A percentile compares a stretch with the other conserved stretches of the same genome.
Evolutionary conservation across 805 yeast genomes (phyloP).

Genomic region (Citeromyces matritensis): DNA sequence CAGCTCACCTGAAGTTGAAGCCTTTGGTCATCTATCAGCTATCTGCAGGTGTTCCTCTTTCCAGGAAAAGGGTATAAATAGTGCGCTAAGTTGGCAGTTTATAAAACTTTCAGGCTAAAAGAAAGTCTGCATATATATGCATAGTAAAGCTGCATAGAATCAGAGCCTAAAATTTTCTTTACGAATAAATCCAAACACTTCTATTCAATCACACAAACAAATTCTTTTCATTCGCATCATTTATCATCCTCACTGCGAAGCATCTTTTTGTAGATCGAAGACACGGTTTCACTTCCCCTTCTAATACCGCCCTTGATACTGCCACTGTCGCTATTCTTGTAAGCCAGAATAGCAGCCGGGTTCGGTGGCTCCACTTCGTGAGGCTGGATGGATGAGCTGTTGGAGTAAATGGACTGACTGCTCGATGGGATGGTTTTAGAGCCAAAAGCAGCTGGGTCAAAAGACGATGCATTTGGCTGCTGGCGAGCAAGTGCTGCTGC

Average conservation of each 20-base stretch:
- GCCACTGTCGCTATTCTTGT: constrained; percentile 15
- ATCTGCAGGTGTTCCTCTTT: no score
- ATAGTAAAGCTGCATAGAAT: no score
- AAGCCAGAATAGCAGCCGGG: constrained; percentile 16
- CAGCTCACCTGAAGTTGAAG: no score
- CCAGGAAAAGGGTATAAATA: no score
- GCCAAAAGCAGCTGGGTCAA: not conserved
- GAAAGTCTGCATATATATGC: no score
- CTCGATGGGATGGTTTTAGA: constrained; percentile 2
- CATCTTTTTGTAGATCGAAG: constrained; percentile 16
- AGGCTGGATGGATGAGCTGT: constrained; percentile 8
- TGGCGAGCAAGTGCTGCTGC: constrained; percentile 3
- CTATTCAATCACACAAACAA: no score
- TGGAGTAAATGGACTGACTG: constrained; percentile 1
- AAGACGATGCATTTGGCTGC: constrained; percentile 1
- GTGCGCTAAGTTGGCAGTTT: no score
- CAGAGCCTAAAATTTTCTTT: no score
- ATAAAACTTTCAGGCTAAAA: no score
- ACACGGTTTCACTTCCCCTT: constrained; percentile 25
- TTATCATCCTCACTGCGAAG: constrained; percentile 7
- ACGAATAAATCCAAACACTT: no score
- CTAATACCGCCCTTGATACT: constrained; percentile 22
- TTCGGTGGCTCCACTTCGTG: constrained; percentile 21
- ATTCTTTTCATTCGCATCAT: no score
- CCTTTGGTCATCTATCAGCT: no score